Percentiles rank a stretch among this genome's conserved stretches.
These are phyloP conservation scores for Cordyceps tenuipes DNA, from an alignment of 2,329 filamentous ascomycete species.

Conservation along the genomic window DNA sequence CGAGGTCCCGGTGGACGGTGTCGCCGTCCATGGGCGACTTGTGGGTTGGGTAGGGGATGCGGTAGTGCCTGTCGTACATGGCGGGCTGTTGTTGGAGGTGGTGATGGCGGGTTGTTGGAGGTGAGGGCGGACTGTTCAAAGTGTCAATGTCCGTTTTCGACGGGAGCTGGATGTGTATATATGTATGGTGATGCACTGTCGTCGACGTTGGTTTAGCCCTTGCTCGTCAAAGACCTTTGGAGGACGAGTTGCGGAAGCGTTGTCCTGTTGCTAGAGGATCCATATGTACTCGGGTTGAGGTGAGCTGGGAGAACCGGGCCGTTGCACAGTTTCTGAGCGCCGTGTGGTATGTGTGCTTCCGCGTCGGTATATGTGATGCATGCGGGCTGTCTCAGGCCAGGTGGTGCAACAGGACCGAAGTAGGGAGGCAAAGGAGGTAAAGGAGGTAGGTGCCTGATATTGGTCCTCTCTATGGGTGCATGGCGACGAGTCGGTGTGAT, in stretches of 20 bases:
- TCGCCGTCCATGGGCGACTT: conserved; percentile 19
- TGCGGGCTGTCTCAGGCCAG: not conserved
- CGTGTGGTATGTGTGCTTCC: not conserved
- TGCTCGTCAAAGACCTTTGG: not conserved
- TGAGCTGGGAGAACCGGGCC: not conserved
- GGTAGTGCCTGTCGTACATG: conserved; percentile 12
- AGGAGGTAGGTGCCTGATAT: not conserved
- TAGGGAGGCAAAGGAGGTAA: not conserved
- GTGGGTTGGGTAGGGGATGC: conserved; percentile 17
- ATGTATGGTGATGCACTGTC: not conserved
- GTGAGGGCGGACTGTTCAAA: too few relatives aligned
- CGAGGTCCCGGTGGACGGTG: conserved; percentile 17
- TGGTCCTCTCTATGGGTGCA: not conserved
- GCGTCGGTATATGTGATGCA: not conserved
- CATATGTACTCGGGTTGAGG: not conserved
- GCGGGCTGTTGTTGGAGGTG: too few relatives aligned
- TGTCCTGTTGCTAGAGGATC: conserved; percentile 8
- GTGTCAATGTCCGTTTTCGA: too few relatives aligned
- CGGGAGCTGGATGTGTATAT: not conserved
- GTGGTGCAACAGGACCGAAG: not conserved
- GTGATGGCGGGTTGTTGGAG: not conserved
- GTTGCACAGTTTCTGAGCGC: not conserved
- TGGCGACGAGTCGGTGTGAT: conserved; percentile 6
- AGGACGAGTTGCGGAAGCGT: conserved; percentile 11
- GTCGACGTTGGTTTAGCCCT: not conserved